These are phyloP conservation scores for Irpex sp. DNA, from an alignment of 1,284 basidiomycete genomes.

Conservation along the genomic window DNA sequence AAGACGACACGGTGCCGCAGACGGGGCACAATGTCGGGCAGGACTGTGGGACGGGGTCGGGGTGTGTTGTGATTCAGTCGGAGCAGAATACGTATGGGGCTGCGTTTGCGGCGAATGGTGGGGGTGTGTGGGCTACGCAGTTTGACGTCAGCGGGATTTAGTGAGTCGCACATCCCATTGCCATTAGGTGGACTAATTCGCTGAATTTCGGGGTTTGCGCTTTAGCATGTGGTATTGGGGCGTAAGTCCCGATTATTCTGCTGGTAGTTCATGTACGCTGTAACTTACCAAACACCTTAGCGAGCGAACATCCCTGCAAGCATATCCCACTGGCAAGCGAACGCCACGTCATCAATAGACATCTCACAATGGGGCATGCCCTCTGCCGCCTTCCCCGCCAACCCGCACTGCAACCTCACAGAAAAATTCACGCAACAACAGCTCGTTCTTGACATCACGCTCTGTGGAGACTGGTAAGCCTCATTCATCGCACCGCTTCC, in stretches of 20 bases:
- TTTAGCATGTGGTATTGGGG: conserved; percentile 72
- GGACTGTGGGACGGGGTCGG: conserved; percentile 50
- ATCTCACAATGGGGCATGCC: conserved; percentile 50
- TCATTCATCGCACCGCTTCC: neutral
- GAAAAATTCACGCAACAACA: conserved; percentile 50
- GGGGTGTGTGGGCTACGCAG: conserved; percentile 72
- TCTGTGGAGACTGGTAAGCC: conserved; percentile 52
- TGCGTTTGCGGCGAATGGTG: conserved; percentile 61
- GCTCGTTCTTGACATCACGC: conserved; percentile 52
- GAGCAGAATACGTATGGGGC: conserved; percentile 55
- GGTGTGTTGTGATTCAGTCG: conserved; percentile 62
- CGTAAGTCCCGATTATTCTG: conserved; percentile 38
- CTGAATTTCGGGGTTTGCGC: neutral
- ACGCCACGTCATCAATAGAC: conserved; percentile 43
- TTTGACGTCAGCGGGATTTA: conserved; percentile 58
- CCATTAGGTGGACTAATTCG: neutral
- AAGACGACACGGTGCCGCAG: conserved; percentile 23
- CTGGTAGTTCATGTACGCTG: neutral
- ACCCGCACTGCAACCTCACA: conserved; percentile 39
- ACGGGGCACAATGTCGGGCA: conserved; percentile 23
- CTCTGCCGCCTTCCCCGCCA: conserved; percentile 44
- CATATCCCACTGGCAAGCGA: conserved; percentile 32
- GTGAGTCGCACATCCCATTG: conserved; percentile 38
- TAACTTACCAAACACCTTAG: conserved; percentile 21
- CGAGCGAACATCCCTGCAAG: conserved; percentile 40